phyloP scores from a whole-genome alignment of 371 early-diverging fungal genomes.

The Neoconidiobolus thromboides region DNA sequence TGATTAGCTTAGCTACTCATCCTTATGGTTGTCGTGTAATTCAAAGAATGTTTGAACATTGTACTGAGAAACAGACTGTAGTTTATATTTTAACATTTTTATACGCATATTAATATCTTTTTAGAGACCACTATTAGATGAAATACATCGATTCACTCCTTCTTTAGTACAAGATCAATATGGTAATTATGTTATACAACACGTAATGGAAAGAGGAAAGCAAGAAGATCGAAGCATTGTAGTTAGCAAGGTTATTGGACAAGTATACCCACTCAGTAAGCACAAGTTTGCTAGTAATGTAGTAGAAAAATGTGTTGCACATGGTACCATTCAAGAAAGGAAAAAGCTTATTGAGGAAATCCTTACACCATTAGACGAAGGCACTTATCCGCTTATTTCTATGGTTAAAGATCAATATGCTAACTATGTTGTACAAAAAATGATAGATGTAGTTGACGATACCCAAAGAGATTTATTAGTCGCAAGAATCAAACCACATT shows the following conservation, averaged over 20 bases:
- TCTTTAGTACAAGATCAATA: constrained; percentile 97
- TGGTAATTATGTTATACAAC: constrained; percentile 99
- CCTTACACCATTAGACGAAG: constrained; percentile 44
- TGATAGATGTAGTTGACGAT: constrained; percentile 90
- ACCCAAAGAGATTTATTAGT: constrained; percentile 69
- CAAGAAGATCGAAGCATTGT: constrained; percentile 66
- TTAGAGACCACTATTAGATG: constrained; percentile 65
- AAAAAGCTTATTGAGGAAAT: constrained; percentile 77
- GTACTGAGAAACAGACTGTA: constrained; percentile 68
- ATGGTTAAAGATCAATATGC: constrained; percentile 99
- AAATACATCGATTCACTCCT: constrained; percentile 75
- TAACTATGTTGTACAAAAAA: constrained; percentile 99
- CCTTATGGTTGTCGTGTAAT: constrained; percentile 99
- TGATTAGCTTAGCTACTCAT: constrained; percentile 90
- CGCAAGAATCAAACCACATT: constrained; percentile 75
- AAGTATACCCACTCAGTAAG: constrained; percentile 71
- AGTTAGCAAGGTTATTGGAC: constrained; percentile 73
- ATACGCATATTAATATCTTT: neutral
- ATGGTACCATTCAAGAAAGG: constrained; percentile 20
- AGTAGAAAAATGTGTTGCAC: constrained; percentile 18
- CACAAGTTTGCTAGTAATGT: constrained; percentile 99
- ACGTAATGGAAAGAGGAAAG: constrained; percentile 90
- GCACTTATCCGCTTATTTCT: constrained; percentile 42
- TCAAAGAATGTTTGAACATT: constrained; percentile 98
- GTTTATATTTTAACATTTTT: constrained; percentile 8